phyloP scores from a whole-genome alignment of 345 rosid genomes.

The Salix purpurea region DNA sequence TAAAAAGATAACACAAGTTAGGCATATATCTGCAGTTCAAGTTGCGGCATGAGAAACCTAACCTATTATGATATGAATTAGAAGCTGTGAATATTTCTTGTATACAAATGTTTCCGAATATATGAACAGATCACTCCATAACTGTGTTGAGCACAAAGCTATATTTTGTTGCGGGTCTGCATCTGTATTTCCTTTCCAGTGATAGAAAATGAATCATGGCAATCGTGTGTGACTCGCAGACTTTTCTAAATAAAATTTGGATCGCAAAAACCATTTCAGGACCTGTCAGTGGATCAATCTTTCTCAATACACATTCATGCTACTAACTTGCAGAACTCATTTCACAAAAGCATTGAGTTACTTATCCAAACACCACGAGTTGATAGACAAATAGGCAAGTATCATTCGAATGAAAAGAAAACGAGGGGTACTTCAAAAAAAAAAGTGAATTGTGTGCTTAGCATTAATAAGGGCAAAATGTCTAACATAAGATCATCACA shows the following conservation, averaged over 20 bases:
- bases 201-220: slow-evolving; percentile 18
- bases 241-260: not conserved
- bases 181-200: not conserved
- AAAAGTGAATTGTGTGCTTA: too few species aligned
- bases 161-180: not conserved
- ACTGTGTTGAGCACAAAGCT: slow-evolving; percentile 2
- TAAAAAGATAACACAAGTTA: too few species aligned
- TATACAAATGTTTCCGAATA: not conserved
- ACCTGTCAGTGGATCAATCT: not conserved
- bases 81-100: not conserved
- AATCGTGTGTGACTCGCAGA: slow-evolving; percentile 7
- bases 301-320: not conserved
- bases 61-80: slow-evolving; percentile 17
- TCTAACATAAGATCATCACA: too few species aligned
- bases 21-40: not conserved
- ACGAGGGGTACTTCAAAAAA: too few species aligned
- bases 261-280: not conserved
- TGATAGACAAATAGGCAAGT: not conserved
- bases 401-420: too few species aligned
- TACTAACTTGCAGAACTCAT: not conserved
- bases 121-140: slow-evolving; percentile 22
- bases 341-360: not conserved
- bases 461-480: too few species aligned
- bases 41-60: slow-evolving; percentile 23
- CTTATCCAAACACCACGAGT: not conserved